Conservation (phyloP, 2,329 filamentous ascomycete species). For the Hypoxylon sp. region DNA sequence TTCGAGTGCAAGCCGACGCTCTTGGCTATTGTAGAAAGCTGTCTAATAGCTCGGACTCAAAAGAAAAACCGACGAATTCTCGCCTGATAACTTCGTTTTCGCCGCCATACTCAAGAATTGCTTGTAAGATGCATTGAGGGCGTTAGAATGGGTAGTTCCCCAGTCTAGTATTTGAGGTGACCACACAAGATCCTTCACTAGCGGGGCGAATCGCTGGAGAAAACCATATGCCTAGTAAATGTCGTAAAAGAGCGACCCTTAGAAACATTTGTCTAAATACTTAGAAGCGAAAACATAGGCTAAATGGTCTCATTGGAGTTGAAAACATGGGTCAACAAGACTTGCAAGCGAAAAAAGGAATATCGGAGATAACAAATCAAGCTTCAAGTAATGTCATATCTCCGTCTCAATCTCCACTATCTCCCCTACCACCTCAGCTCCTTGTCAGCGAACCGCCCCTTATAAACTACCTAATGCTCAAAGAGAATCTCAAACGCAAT, state of each 20-base stretch:
- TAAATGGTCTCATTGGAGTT: too few relatives aligned
- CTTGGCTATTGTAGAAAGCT: neutral
- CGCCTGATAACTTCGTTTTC: neutral
- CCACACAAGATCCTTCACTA: neutral
- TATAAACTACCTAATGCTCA: neutral
- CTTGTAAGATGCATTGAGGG: neutral
- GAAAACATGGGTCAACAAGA: too few relatives aligned
- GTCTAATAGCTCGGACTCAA: neutral
- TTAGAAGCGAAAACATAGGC: too few relatives aligned
- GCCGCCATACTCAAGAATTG: neutral
- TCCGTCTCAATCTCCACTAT: neutral
- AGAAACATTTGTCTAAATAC: too few relatives aligned
- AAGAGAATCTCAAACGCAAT: neutral
- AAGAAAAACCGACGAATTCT: neutral
- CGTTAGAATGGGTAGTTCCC: neutral
- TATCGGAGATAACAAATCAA: conserved; percentile 1
- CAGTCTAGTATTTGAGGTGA: neutral
- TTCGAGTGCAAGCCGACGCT: neutral
- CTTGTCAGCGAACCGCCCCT: neutral
- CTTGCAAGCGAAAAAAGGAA: neutral
- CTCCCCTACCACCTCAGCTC: neutral
- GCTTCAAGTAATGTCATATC: neutral
- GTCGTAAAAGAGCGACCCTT: too few relatives aligned
- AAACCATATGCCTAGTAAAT: too few relatives aligned
- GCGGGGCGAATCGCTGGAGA: neutral